phyloP scores from a whole-genome alignment of 768 basidiomycete species.

The Trametes sanguinea region DNA sequence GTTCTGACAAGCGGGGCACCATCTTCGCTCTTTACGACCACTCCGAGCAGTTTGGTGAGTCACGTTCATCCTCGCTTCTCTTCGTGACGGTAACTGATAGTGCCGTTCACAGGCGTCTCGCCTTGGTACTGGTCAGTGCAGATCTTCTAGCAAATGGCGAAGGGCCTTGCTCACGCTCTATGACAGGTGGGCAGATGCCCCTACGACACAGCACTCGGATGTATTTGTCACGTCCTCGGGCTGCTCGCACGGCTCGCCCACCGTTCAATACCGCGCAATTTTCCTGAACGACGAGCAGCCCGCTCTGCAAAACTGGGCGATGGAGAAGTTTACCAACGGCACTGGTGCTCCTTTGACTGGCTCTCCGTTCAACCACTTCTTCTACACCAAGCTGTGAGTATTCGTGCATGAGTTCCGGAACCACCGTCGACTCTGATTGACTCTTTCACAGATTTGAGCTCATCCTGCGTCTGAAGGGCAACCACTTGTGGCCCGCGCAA shows the following conservation, averaged over 20 bases:
- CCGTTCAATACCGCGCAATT: conserved; percentile 70
- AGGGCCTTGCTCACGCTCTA: background rate
- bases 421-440: background rate
- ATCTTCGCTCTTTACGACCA: conserved; percentile 69
- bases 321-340: conserved; percentile 67
- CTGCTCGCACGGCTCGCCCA: conserved; percentile 58
- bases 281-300: conserved; percentile 82
- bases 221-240: conserved; percentile 46
- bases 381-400: conserved; percentile 57
- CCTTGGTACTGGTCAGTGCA: conserved; percentile 63
- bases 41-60: conserved; percentile 63
- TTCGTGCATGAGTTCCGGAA: too few relatives aligned
- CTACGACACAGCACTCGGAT: conserved; percentile 49
- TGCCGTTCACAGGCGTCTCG: conserved; percentile 50
- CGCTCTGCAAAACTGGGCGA: conserved; percentile 69
- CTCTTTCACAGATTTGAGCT: conserved; percentile 54
- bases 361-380: conserved; percentile 63
- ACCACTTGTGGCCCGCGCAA: conserved; percentile 65
- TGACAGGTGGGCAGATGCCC: conserved; percentile 78
- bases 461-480: conserved; percentile 64
- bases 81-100: background rate
- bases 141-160: background rate
- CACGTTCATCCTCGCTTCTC: background rate
- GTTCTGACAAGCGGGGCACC: conserved; percentile 68
- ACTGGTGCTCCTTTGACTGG: conserved; percentile 49